These are phyloP conservation scores for Avena atlantica DNA, from an alignment of 176 grass and related monocot species.

Conservation along the genomic window DNA sequence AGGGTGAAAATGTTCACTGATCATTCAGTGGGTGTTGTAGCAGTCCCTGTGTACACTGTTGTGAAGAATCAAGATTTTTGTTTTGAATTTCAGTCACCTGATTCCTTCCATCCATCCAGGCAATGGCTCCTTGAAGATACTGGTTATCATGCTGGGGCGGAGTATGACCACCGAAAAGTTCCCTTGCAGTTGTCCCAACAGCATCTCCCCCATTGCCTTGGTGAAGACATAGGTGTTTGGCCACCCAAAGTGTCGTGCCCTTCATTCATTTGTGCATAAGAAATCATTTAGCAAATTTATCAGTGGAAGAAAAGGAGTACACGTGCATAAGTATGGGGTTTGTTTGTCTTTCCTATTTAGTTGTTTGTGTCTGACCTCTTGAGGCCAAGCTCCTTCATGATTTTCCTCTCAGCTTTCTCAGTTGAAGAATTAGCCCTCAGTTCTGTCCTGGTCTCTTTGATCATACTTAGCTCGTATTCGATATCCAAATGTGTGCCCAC, in stretches of 20 bases:
- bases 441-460: background rate
- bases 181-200: background rate
- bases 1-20: background rate
- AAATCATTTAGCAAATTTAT: background rate
- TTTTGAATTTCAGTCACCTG: background rate
- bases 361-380: background rate
- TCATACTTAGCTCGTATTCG: background rate
- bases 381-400: background rate
- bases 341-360: background rate
- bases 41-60: background rate
- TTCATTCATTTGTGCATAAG: background rate
- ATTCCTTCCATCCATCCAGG: constrained; percentile 16
- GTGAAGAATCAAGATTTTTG: background rate
- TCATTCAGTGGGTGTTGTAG: background rate
- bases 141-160: background rate
- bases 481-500: background rate
- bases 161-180: background rate
- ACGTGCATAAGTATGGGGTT: background rate
- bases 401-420: background rate
- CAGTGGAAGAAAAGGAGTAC: background rate
- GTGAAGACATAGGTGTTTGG: constrained; percentile 13
- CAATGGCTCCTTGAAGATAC: background rate
- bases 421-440: background rate
- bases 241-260: background rate
- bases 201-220: background rate